Evolutionary conservation across 768 basidiomycete genomes (phyloP).

Genomic region (Podaxis rugospora): DNA sequence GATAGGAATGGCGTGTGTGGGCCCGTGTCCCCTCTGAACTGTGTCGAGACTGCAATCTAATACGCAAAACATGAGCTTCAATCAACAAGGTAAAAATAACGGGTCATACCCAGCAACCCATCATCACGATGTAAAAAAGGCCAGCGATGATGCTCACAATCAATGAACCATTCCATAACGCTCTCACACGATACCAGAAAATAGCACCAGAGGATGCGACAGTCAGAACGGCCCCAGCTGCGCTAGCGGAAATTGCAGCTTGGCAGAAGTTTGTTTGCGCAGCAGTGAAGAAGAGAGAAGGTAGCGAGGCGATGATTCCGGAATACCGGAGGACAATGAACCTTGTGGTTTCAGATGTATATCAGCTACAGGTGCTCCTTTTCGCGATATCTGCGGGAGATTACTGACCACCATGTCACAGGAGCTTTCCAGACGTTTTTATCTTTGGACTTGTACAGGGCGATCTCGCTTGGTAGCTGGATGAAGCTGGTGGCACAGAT

Average conservation of each 20-base stretch:
- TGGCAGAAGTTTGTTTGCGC: constrained; percentile 1
- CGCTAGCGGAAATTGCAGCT: not conserved
- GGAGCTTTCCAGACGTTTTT: constrained; percentile 4
- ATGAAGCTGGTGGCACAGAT: not conserved
- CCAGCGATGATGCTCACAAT: not conserved
- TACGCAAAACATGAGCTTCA: not conserved
- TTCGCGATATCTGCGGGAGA: not conserved
- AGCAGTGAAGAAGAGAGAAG: constrained; percentile 3
- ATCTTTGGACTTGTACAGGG: not conserved
- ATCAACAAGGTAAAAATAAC: not conserved
- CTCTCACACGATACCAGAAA: constrained; percentile 5
- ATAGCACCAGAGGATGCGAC: constrained; percentile 7
- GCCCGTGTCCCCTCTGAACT: constrained; percentile 1
- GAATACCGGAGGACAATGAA: constrained; percentile 6
- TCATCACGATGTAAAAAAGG: constrained; percentile 5
- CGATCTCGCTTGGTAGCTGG: constrained; percentile 5
- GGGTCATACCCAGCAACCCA: constrained; percentile 3
- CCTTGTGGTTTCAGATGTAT: not conserved
- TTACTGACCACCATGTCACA: constrained; percentile 5
- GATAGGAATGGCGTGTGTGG: constrained; percentile 2
- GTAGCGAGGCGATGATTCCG: constrained; percentile 4
- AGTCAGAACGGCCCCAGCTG: constrained; percentile 2
- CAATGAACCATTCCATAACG: not conserved
- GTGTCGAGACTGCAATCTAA: constrained; percentile 2
- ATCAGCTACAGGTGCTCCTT: not conserved